Percentiles rank a stretch among this genome's conserved stretches.
Conservation (phyloP, 139 green algal genomes). For the Tetratostichococcus sp. region DNA sequence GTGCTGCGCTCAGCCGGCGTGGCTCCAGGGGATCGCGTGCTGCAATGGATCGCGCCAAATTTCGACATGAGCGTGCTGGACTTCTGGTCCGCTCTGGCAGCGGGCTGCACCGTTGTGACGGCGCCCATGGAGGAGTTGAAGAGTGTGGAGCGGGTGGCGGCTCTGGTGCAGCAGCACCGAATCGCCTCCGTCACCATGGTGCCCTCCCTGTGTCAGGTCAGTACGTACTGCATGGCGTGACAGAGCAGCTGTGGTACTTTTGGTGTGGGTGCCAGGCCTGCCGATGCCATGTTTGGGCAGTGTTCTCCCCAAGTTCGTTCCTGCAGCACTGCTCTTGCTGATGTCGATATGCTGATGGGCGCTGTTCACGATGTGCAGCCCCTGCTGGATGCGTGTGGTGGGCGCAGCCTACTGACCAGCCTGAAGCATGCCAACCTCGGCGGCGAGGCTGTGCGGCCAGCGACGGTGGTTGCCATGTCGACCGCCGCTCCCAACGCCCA, state of each 20-base stretch:
- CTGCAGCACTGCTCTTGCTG: too few species aligned
- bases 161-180: slow-evolving; percentile 2
- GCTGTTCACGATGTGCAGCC: too few species aligned
- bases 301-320: too few species aligned
- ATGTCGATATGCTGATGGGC: too few species aligned
- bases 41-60: slow-evolving; percentile 23
- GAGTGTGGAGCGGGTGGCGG: slow-evolving; percentile 18
- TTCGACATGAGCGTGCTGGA: slow-evolving; percentile 36
- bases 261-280: too few species aligned
- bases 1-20: background rate
- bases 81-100: slow-evolving; percentile 13
- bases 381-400: background rate
- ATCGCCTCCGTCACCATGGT: slow-evolving; percentile 20
- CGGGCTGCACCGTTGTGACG: slow-evolving; percentile 13
- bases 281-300: too few species aligned
- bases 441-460: slow-evolving; percentile 17
- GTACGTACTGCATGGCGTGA: too few species aligned
- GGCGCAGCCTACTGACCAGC: background rate
- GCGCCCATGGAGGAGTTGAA: slow-evolving; percentile 19
- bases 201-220: slow-evolving; percentile 10
- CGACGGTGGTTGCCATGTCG: slow-evolving; percentile 1
- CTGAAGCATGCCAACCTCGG: slow-evolving; percentile 10
- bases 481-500: slow-evolving; percentile 12
- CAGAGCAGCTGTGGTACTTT: too few species aligned
- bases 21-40: background rate